Base-by-base conservation (phyloP, 2,329 filamentous ascomycete species). In the Aspergillus flavus region DNA sequence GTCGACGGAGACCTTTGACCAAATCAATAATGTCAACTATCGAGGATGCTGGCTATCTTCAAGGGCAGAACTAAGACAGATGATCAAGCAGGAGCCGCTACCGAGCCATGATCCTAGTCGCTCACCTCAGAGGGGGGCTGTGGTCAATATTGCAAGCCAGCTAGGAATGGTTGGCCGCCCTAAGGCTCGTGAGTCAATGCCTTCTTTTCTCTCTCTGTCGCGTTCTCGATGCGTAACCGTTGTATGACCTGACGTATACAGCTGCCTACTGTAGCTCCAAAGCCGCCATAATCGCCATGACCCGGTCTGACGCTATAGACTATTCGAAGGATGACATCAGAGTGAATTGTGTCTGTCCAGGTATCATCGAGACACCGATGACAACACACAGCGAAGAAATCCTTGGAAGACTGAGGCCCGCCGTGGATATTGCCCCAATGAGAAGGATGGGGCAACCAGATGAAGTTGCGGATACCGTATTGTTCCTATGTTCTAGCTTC, bases 231-330 rank as follows among this genome's bases (percentile, higher is more conserved):
- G 9, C 12, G 48, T 6, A 12, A 9, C 19, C 12, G 26, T 4
- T 28, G 4, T 34, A 21, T 28, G 4, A 34, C 21, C 28, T 58
- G 10, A 23, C 14, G 3, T 30, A 5, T 16, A 39, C 53, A 85
- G 84, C 84, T 11, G 80, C 84, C 1, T 88, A 87, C 64, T 87
- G 83, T 59, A 83, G 82, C 0, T 86, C 84, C 4, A 89, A 88
- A 65, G 82, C 85, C 16, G 86, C 85, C 0, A 81, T 88, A 2
- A 83, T 88, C 57, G 84, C 82, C 26, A 81, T 88, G 81, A 88
- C 86, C 0, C 77, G 82, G 6, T 78, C 83, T 0, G 85, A 86
- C 66, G 85, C 84, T 1, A 85, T 86, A 23, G 83, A 88, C 66
- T 87, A 87, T 68, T 83, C 85, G 0, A 64, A 66, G 30, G 66